phyloP scores from a whole-genome alignment of 768 basidiomycete species.

The Russula earlei region DNA sequence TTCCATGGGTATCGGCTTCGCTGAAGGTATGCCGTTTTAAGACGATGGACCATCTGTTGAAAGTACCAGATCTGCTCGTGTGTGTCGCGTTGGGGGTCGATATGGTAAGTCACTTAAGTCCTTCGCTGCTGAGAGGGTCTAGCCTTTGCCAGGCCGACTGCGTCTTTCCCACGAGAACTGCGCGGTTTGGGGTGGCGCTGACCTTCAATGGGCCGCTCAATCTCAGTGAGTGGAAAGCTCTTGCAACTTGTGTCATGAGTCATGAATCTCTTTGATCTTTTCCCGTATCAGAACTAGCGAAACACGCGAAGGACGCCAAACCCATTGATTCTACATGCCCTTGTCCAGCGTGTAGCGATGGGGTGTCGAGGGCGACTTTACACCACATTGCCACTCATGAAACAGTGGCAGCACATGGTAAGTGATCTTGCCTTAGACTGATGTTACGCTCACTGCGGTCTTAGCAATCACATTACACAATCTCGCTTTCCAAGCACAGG shows the following conservation, averaged over 20 bases:
- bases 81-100: conserved; percentile 89
- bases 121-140: neutral
- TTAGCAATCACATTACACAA: conserved; percentile 77
- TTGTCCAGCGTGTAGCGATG: conserved; percentile 71
- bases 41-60: neutral
- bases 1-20: conserved; percentile 89
- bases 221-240: conserved; percentile 64
- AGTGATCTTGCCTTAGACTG: neutral
- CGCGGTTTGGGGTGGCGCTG: conserved; percentile 82
- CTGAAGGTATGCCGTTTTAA: conserved; percentile 56
- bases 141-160: conserved; percentile 67
- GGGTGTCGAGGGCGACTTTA: conserved; percentile 63
- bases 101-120: conserved; percentile 49
- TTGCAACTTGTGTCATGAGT: too few species aligned
- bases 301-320: conserved; percentile 57
- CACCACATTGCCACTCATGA: conserved; percentile 71
- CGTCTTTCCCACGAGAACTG: conserved; percentile 88
- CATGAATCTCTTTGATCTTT: neutral
- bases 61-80: conserved; percentile 62
- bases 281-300: conserved; percentile 44
- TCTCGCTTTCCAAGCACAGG: conserved; percentile 73
- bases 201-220: conserved; percentile 78
- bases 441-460: conserved; percentile 1
- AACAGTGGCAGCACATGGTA: conserved; percentile 80
- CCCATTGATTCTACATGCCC: conserved; percentile 73